phyloP scores from a whole-genome alignment of 2,329 filamentous ascomycete genomes.

The Cryphonectria naterciae region DNA sequence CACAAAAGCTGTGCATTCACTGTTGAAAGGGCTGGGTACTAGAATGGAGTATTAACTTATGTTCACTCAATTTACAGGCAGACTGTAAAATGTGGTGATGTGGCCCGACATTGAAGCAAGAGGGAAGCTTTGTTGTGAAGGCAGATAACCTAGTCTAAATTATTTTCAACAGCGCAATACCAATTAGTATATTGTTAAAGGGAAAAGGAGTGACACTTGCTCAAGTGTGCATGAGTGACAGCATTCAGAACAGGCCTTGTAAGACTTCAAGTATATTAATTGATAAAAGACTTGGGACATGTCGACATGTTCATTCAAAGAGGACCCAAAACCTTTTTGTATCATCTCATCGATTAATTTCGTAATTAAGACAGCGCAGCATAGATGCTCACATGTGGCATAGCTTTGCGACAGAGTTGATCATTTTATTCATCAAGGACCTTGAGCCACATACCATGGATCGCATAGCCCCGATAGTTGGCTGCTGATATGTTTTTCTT shows the following conservation, averaged over 20 bases:
- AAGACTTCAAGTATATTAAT: too few species aligned
- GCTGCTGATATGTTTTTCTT: not conserved
- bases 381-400: not conserved
- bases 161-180: too few species aligned
- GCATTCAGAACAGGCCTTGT: too few species aligned
- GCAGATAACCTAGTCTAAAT: too few species aligned
- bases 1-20: not conserved
- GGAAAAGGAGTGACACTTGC: too few species aligned
- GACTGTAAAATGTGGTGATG: not conserved
- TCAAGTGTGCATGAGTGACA: too few species aligned
- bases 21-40: not conserved
- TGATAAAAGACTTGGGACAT: too few species aligned
- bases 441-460: not conserved
- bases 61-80: not conserved
- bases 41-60: not conserved
- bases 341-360: not conserved
- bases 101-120: not conserved
- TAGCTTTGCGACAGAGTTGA: not conserved
- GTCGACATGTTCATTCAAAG: too few species aligned
- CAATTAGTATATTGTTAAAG: too few species aligned
- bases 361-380: not conserved
- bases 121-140: not conserved
- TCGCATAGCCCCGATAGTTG: not conserved
- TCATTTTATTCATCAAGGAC: not conserved
- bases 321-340: too few species aligned